Evolutionary conservation across 768 basidiomycete species (phyloP).

Genomic region (Kwoniella heveanensis): DNA sequence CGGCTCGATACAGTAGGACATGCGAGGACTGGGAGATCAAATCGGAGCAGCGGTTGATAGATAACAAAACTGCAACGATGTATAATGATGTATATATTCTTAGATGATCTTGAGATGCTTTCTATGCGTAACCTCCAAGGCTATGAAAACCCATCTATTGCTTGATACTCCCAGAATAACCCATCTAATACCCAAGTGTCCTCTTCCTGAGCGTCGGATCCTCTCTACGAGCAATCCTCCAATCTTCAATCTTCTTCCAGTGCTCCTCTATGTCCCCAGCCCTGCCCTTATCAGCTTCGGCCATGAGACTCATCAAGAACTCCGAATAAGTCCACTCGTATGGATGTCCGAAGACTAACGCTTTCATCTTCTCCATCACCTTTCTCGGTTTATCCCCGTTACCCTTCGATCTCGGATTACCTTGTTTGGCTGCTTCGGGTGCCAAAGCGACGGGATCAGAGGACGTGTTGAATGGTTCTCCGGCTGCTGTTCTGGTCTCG

Average conservation of each 20-base stretch:
- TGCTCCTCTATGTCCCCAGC: constrained; percentile 18
- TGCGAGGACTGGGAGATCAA: too few relatives aligned
- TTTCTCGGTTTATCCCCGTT: constrained; percentile 20
- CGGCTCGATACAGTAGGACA: too few relatives aligned
- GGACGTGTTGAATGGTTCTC: constrained; percentile 6
- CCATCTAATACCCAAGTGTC: constrained; percentile 50
- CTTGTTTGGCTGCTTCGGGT: constrained; percentile 12
- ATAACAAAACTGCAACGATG: background rate
- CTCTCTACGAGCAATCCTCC: constrained; percentile 42
- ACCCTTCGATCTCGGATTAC: background rate
- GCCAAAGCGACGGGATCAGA: background rate
- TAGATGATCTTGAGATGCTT: background rate
- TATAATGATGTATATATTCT: background rate
- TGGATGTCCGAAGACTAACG: constrained; percentile 48
- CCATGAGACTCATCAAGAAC: constrained; percentile 47
- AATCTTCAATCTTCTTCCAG: constrained; percentile 47
- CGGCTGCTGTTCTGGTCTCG: background rate
- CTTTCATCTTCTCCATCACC: constrained; percentile 32
- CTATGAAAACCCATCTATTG: too few relatives aligned
- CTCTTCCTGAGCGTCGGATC: constrained; percentile 41
- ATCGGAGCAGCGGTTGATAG: too few relatives aligned
- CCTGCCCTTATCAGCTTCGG: constrained; percentile 35
- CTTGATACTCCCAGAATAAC: too few relatives aligned
- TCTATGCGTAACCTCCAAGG: too few relatives aligned
- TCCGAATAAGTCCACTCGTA: constrained; percentile 52